Base-by-base conservation (phyloP, 306 rosid species). In the Delonix regia region DNA sequence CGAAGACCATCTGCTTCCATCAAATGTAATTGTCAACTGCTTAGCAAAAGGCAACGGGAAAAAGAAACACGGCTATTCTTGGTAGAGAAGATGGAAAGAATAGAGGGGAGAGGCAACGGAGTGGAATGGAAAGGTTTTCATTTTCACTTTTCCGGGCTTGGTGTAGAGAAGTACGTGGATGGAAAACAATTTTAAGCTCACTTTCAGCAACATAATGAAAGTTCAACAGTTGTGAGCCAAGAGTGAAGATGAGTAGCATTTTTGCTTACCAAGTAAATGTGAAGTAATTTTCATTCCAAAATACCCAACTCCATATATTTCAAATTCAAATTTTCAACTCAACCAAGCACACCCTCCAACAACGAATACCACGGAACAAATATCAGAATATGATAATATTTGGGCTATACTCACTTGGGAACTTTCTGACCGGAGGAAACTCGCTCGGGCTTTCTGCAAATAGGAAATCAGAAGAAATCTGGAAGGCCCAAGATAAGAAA, bases 1-100 rank as follows among this genome's bases (percentile, higher is more conserved):
- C 68, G 87, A 76, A 83, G 95, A 93, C 97, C 97, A 93, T 85
- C 97, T 93, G 70, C 78, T 77, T 84, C 71, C 86, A 80, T 41
- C 55, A 71, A 71, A 75, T 27, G 63, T 24, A 77, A 67, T 72
- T 34, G 69, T 59, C 19, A 70, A 48, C 5, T 18, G 36, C 25
- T 28, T 8, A 52, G 0, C 53, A 81, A 66, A 69, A 0, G 51
- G 41, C 41, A 56, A 65, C 6, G 44, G 12, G 39, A 52, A 42
- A 34, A 14, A 42, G 38, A 61, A 9, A 9, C 0, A 63, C 16
- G 48, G 47, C 15, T 16, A n/a, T 34, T 16, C 48, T 36, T 18
- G 47, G 9, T 6, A 16, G 67, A 33, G 42, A 24, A 22, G 33
- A 53, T 22, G 4, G 5, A n/a, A 51, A 18, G 6, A 18, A 24